Evolutionary conservation across 768 basidiomycete genomes (phyloP).

Genomic region (Mycena indigotica): DNA sequence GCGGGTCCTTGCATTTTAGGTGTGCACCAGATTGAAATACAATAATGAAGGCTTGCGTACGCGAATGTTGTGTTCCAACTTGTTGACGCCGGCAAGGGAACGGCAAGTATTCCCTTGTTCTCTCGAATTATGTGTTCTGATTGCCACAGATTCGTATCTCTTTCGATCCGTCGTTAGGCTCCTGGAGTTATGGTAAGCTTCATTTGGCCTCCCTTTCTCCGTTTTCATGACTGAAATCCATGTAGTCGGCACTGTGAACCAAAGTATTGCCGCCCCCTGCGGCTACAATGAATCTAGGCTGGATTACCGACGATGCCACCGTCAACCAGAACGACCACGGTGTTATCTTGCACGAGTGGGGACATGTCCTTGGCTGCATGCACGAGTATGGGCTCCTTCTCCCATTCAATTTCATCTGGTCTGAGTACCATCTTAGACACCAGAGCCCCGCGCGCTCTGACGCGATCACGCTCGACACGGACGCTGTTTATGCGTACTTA

Average conservation of each 20-base stretch:
- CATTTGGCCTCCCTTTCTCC: background rate
- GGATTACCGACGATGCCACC: background rate
- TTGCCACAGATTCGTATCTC: background rate
- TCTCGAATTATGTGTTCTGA: too few relatives aligned
- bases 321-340: slow-evolving; percentile 2
- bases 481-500: slow-evolving; percentile 2
- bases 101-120: too few relatives aligned
- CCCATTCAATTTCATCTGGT: too few relatives aligned
- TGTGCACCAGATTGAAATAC: background rate
- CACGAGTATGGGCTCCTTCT: too few relatives aligned
- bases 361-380: slow-evolving; percentile 18
- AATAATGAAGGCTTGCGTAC: slow-evolving; percentile 2
- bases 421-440: too few relatives aligned
- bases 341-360: slow-evolving; percentile 21
- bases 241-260: slow-evolving; percentile 6
- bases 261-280: background rate
- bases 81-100: background rate
- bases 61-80: slow-evolving; percentile 8
- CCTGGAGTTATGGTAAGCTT: slow-evolving; percentile 8
- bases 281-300: slow-evolving; percentile 12
- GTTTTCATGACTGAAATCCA: too few relatives aligned
- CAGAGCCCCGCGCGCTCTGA: slow-evolving; percentile 13
- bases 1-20: background rate
- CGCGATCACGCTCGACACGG: slow-evolving; percentile 1
- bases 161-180: background rate